These are phyloP conservation scores for Arabis alpina DNA, from an alignment of 345 rosid species.

Conservation along the genomic window DNA sequence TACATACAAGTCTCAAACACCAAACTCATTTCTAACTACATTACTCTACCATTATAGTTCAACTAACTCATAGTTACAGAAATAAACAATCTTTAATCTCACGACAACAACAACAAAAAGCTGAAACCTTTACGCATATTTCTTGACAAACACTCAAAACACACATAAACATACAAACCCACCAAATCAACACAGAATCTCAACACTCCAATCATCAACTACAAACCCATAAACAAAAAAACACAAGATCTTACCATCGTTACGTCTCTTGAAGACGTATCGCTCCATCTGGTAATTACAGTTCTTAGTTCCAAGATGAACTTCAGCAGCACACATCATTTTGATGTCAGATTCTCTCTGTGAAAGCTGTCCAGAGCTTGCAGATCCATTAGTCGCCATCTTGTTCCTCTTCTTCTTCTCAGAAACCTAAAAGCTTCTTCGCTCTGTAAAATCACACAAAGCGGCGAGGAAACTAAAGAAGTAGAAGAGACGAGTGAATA, in stretches of 20 bases:
- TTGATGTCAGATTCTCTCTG: slow-evolving; percentile 81
- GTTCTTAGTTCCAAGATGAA: slow-evolving; percentile 91
- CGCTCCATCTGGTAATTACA: slow-evolving; percentile 95
- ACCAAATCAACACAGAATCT: background rate
- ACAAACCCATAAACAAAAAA: background rate
- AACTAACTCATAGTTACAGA: too few species aligned
- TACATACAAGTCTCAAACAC: too few species aligned
- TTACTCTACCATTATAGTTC: too few species aligned
- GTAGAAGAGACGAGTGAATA: background rate
- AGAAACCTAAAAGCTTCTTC: slow-evolving; percentile 11
- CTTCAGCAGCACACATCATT: slow-evolving; percentile 94
- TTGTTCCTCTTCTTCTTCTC: slow-evolving; percentile 31
- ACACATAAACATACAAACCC: background rate
- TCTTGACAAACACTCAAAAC: too few species aligned
- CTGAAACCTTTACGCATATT: too few species aligned
- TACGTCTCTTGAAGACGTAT: slow-evolving; percentile 90
- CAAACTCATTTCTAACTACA: too few species aligned
- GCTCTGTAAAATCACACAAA: slow-evolving; percentile 17
- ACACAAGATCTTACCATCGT: slow-evolving; percentile 59
- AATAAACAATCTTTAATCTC: too few species aligned
- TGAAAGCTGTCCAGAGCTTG: slow-evolving; percentile 55
- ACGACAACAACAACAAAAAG: too few species aligned
- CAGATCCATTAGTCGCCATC: slow-evolving; percentile 43
- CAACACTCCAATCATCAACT: slow-evolving; percentile 1
- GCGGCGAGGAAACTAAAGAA: slow-evolving; percentile 1